phyloP scores from a whole-genome alignment of 1,284 basidiomycete genomes.

The Leccinum griseonigrum region DNA sequence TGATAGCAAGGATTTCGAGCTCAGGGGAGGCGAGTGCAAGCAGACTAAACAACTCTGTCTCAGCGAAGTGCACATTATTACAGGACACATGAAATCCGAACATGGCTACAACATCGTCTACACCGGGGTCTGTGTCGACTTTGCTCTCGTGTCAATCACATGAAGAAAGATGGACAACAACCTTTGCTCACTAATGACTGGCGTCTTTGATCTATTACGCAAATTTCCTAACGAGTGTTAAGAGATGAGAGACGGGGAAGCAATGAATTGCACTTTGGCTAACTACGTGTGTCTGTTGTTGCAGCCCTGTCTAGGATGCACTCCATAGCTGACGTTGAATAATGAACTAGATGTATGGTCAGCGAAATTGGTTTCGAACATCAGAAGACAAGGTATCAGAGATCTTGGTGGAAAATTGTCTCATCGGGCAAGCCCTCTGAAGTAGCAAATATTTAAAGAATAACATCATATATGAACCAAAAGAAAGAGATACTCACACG shows the following conservation, averaged over 20 bases:
- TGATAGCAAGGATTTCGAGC: constrained; percentile 74
- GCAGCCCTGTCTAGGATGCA: background rate
- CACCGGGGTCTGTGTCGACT: constrained; percentile 88
- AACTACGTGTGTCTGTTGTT: background rate
- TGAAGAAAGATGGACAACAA: background rate
- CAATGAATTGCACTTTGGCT: background rate
- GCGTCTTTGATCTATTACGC: constrained; percentile 28
- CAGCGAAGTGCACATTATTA: constrained; percentile 9
- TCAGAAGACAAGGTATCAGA: constrained; percentile 47
- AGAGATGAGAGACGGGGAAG: background rate
- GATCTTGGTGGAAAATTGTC: constrained; percentile 81
- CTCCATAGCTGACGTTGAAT: background rate
- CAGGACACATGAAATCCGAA: constrained; percentile 18
- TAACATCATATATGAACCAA: constrained; percentile 47
- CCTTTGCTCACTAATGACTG: constrained; percentile 55
- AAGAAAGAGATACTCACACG: constrained; percentile 25
- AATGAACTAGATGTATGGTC: constrained; percentile 3
- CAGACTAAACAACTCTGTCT: constrained; percentile 40
- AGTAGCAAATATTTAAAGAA: constrained; percentile 76
- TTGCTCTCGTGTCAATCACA: constrained; percentile 9
- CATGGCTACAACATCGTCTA: constrained; percentile 87
- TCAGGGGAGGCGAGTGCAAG: constrained; percentile 74
- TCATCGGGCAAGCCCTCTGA: constrained; percentile 74
- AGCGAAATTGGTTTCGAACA: constrained; percentile 2
- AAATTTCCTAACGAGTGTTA: background rate